A percentile compares a stretch with the other conserved stretches of the same genome.
Evolutionary conservation across 371 early-diverging fungal genomes (phyloP).

Genomic region (Rhizopus arrhizus): DNA sequence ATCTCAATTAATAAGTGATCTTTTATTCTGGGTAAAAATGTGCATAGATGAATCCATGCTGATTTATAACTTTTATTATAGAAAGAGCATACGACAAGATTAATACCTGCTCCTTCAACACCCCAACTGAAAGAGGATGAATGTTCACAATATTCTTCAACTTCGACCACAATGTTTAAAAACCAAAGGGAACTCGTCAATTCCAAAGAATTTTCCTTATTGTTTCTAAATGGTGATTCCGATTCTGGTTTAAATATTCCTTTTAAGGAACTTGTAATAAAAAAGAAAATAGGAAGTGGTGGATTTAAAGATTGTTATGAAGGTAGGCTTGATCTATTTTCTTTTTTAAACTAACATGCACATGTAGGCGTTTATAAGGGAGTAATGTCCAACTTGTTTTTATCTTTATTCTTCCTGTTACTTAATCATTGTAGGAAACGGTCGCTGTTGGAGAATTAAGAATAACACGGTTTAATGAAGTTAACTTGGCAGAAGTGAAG

Average conservation of each 20-base stretch:
- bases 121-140: constrained; percentile 56
- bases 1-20: constrained; percentile 56
- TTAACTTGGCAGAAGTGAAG: constrained; percentile 73
- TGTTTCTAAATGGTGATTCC: constrained; percentile 45
- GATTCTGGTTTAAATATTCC: constrained; percentile 62
- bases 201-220: constrained; percentile 56
- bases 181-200: constrained; percentile 43
- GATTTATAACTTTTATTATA: background rate
- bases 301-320: constrained; percentile 81
- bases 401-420: too few relatives aligned
- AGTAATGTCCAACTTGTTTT: background rate
- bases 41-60: background rate
- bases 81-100: constrained; percentile 58
- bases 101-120: constrained; percentile 72
- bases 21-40: constrained; percentile 59
- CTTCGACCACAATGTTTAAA: constrained; percentile 30
- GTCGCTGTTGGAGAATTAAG: constrained; percentile 78
- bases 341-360: background rate
- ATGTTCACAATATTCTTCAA: constrained; percentile 46
- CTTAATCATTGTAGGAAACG: constrained; percentile 43
- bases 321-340: constrained; percentile 29
- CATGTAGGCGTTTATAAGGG: background rate
- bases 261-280: constrained; percentile 58
- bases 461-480: constrained; percentile 62
- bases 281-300: constrained; percentile 73